phyloP scores from a whole-genome alignment of 352 stramenopile genomes.

The Globisporangium rhizosaccharum region DNA sequence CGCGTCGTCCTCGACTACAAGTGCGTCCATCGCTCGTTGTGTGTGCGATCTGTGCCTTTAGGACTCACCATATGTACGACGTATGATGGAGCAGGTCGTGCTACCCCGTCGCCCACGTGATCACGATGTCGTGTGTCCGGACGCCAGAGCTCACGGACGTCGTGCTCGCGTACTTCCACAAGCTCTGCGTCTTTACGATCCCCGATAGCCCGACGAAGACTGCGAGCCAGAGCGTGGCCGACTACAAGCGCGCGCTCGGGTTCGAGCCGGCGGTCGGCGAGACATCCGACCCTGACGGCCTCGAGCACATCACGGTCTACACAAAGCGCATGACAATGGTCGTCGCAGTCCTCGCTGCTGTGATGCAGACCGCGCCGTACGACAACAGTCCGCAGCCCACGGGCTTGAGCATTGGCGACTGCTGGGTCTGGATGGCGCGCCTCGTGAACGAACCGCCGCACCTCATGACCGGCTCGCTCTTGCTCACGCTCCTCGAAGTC shows the following conservation, averaged over 20 bases:
- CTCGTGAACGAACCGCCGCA: constrained; percentile 66
- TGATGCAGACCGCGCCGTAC: constrained; percentile 65
- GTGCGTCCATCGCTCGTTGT: constrained; percentile 23
- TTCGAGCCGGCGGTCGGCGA: constrained; percentile 65
- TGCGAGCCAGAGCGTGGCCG: constrained; percentile 37
- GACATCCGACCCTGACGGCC: constrained; percentile 41
- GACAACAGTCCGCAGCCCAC: constrained; percentile 43
- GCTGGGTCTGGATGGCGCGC: constrained; percentile 65
- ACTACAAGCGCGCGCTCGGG: constrained; percentile 62
- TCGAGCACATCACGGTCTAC: constrained; percentile 78
- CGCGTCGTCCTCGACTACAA: constrained; percentile 71
- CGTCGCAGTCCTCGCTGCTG: constrained; percentile 54
- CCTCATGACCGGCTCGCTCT: constrained; percentile 60
- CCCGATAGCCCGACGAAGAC: constrained; percentile 53
- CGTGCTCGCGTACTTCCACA: constrained; percentile 67
- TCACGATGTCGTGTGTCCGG: constrained; percentile 69
- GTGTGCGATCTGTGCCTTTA: constrained; percentile 1
- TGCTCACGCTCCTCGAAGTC: constrained; percentile 77
- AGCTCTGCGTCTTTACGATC: constrained; percentile 72
- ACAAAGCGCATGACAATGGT: constrained; percentile 80
- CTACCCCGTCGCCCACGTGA: constrained; percentile 68
- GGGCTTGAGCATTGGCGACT: constrained; percentile 58
- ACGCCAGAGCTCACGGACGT: constrained; percentile 69
- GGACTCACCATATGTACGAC: background rate
- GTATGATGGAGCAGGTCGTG: constrained; percentile 32